Evolutionary conservation across 345 rosid species (phyloP).

Genomic region (Brassica nigra): DNA sequence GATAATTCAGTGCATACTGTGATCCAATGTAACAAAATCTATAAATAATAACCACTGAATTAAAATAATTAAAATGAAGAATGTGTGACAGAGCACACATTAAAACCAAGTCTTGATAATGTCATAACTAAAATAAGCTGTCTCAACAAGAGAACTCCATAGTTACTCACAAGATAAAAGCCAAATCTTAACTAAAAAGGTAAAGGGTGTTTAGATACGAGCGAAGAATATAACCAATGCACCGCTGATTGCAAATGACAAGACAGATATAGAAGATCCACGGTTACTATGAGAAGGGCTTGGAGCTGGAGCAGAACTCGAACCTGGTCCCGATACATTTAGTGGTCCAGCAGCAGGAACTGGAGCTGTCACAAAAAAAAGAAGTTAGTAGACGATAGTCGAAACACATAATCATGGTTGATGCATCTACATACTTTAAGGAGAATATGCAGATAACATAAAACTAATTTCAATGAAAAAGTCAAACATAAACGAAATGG

Average conservation of each 20-base stretch:
- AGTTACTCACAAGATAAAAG: neutral
- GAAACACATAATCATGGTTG: neutral
- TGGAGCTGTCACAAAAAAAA: constrained; percentile 13
- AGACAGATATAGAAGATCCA: constrained; percentile 32
- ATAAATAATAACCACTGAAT: neutral
- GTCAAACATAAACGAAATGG: neutral
- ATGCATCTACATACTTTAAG: neutral
- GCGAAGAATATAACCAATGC: constrained; percentile 23
- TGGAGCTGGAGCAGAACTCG: constrained; percentile 27
- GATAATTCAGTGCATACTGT: neutral
- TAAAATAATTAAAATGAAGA: neutral
- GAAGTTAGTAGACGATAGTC: neutral
- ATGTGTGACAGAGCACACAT: constrained; percentile 4
- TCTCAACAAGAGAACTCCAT: constrained; percentile 14
- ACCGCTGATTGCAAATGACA: constrained; percentile 16
- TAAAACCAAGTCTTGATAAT: constrained; percentile 8
- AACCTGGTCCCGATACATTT: neutral
- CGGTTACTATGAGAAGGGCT: constrained; percentile 18
- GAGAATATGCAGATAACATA: neutral
- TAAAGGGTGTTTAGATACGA: constrained; percentile 3
- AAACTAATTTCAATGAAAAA: neutral
- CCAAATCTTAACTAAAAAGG: constrained; percentile 2
- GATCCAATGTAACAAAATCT: neutral
- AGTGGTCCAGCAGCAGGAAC: constrained; percentile 21
- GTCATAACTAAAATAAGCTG: constrained; percentile 1